Evolutionary conservation across 371 early-diverging fungal species (phyloP), one percentile per base, ranked within the genome.

Genomic region (Batkoa obscura): DNA sequence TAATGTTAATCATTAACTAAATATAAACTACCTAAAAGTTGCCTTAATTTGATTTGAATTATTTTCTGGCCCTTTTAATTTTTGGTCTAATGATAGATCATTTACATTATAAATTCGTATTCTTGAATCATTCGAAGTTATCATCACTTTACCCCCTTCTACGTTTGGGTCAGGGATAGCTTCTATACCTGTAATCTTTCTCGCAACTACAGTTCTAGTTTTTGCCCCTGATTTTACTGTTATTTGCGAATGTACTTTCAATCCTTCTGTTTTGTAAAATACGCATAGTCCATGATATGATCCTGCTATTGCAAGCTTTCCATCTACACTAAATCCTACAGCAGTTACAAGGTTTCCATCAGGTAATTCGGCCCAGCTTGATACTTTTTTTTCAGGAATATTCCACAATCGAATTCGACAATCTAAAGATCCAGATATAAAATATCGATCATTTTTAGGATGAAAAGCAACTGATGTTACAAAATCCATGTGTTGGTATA

Each of bases 401-500:
- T 79, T 81, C 91, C 91, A 90, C 42, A 90, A 50, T 1, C 90
- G 72, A 32, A 93, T 57, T 55, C 78, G 78, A 31, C 84, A 70
- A 65, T 90, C 90, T 42, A 87, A 63, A n/a, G 82, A 85, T 0
- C 89, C 90, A 4, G 81, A 77, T 17, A 87, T 58, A 57, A 90
- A 86, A 55, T 74, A 76, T 0, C 86, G 75, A 63, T 89, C 87
- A 64, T 90, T 89, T 65, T 67, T 70, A 51, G 91, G 91, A 62
- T 86, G 89, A 59, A 93, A 93, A 0, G 74, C 70, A 2, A 89
- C 79, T 33, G 81, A 71, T 1, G 86, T 78, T 1, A 90, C 90
- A 23, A 78, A 75, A 63, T 86, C 88, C 12, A 67, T 56, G 63
- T 90, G 91, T 17, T 68, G 67, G 60, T 90, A 88, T 1, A 77